A percentile compares a stretch with the other conserved stretches of the same genome.
Conservation (phyloP, 2,329 filamentous ascomycete species). For the Nemania bipapillata region DNA sequence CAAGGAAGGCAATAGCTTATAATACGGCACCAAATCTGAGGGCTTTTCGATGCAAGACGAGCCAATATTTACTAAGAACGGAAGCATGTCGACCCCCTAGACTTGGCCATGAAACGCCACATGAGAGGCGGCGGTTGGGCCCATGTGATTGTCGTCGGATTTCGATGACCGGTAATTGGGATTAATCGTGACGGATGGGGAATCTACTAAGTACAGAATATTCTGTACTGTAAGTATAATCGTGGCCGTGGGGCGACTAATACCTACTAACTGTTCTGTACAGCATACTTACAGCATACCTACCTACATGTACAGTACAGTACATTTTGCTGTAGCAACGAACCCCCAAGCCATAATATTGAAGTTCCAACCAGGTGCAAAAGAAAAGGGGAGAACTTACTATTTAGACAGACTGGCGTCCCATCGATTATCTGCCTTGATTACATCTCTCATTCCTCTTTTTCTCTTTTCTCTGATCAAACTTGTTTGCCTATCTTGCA, state of each 20-base stretch:
- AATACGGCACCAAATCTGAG: conserved; percentile 13
- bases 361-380: conserved; percentile 10
- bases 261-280: too few species aligned
- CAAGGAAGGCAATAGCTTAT: not conserved
- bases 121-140: conserved; percentile 12
- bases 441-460: not conserved
- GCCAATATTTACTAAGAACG: conserved; percentile 25
- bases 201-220: too few species aligned
- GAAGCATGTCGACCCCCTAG: conserved; percentile 13
- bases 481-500: not conserved
- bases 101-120: conserved; percentile 22
- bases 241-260: conserved; percentile 16
- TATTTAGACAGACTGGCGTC: not conserved
- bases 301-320: not conserved
- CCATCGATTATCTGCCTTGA: not conserved
- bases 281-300: too few species aligned
- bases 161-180: conserved; percentile 25
- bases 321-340: conserved; percentile 26
- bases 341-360: not conserved
- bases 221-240: too few species aligned
- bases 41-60: conserved; percentile 27
- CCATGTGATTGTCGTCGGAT: conserved; percentile 11
- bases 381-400: not conserved
- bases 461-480: not conserved
- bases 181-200: conserved; percentile 18